Evolutionary conservation across 495 filamentous ascomycete genomes (phyloP).

Genomic region (Cairneyella variabilis): DNA sequence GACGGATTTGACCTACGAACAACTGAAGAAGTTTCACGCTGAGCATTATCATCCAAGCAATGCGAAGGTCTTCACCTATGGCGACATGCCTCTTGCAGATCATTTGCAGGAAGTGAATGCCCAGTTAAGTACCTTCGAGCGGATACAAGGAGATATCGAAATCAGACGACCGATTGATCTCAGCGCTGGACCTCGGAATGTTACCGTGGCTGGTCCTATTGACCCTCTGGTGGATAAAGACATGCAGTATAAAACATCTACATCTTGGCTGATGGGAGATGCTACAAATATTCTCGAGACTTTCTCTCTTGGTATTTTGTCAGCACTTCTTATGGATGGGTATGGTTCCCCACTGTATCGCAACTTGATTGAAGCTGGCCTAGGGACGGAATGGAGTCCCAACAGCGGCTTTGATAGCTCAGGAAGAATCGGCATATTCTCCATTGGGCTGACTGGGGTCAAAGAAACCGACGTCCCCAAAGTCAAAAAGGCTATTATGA

Average conservation of each 20-base stretch:
- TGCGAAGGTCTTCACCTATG: conserved; percentile 91
- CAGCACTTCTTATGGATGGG: conserved; percentile 80
- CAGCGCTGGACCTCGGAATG: conserved; percentile 55
- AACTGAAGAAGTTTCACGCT: conserved; percentile 79
- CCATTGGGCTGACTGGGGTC: conserved; percentile 84
- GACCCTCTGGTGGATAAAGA: conserved; percentile 82
- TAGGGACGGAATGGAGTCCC: conserved; percentile 89
- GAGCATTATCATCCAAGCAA: conserved; percentile 97
- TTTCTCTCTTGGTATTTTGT: conserved; percentile 78
- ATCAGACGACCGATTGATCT: conserved; percentile 76
- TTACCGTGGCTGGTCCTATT: conserved; percentile 76
- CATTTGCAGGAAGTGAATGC: conserved; percentile 75
- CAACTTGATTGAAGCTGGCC: conserved; percentile 82
- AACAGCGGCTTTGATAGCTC: conserved; percentile 88
- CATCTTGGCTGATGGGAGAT: conserved; percentile 87
- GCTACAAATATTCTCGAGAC: conserved; percentile 76
- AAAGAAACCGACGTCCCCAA: conserved; percentile 71
- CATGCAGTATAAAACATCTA: conserved; percentile 88
- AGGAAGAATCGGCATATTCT: conserved; percentile 75
- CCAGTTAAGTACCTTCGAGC: conserved; percentile 66
- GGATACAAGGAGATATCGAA: conserved; percentile 61
- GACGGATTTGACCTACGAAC: conserved; percentile 85
- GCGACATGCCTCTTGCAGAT: conserved; percentile 78
- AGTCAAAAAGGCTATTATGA: conserved; percentile 67
- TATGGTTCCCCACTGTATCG: conserved; percentile 94